Percentiles rank a stretch among this genome's conserved stretches.
phyloP scores from a whole-genome alignment of 2,329 filamentous ascomycete genomes.

The Cryphonectria japonica region DNA sequence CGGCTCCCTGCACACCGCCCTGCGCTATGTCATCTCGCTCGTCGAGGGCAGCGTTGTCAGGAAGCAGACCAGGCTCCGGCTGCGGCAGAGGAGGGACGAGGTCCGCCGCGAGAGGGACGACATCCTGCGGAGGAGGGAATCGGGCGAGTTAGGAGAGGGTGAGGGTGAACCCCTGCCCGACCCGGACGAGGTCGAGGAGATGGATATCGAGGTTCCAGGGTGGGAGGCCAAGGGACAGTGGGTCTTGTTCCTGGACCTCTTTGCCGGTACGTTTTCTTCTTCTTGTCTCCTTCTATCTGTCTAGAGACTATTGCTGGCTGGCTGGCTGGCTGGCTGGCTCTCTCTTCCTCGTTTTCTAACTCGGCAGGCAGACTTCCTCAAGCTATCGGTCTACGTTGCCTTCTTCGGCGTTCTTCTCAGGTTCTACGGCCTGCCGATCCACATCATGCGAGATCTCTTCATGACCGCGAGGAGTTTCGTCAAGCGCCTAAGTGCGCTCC shows the following conservation, averaged over 20 bases:
- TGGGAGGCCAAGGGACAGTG: constrained; percentile 97
- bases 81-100: constrained; percentile 70
- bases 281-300: background rate
- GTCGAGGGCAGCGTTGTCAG: constrained; percentile 76
- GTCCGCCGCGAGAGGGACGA: constrained; percentile 62
- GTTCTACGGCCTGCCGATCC: constrained; percentile 94
- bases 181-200: constrained; percentile 79
- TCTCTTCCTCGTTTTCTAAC: background rate
- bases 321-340: background rate
- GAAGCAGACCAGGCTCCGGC: constrained; percentile 71
- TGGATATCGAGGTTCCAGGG: constrained; percentile 91
- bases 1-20: constrained; percentile 76
- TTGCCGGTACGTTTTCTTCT: constrained; percentile 63
- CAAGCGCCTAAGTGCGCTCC: constrained; percentile 84
- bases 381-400: constrained; percentile 82
- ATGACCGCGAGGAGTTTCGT: constrained; percentile 91
- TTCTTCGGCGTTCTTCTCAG: constrained; percentile 94
- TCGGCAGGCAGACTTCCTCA: constrained; percentile 73
- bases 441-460: constrained; percentile 95
- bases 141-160: constrained; percentile 50
- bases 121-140: constrained; percentile 53
- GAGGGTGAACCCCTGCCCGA: constrained; percentile 55
- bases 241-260: constrained; percentile 84
- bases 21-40: constrained; percentile 78
- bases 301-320: background rate